Conservation (phyloP, 2,329 filamentous ascomycete species). For the Monosporascus sp. region DNA sequence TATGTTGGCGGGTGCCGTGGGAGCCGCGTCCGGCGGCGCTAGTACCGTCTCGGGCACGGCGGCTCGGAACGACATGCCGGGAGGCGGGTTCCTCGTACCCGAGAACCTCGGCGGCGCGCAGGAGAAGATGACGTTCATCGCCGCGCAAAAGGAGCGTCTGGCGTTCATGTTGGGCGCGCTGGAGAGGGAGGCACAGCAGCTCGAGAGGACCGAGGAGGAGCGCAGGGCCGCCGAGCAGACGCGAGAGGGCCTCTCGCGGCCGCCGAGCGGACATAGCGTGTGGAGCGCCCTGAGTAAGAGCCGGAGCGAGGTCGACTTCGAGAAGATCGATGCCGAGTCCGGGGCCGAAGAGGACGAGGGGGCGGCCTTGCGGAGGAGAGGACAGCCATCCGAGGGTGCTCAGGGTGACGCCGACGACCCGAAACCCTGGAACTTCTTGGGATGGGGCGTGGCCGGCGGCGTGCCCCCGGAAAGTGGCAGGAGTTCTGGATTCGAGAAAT, state of each 20-base stretch:
- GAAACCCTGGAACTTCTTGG: slow-evolving; percentile 20
- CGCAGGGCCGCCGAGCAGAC: slow-evolving; percentile 14
- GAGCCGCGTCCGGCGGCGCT: slow-evolving; percentile 44
- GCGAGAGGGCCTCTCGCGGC: slow-evolving; percentile 29
- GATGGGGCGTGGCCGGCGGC: slow-evolving; percentile 19
- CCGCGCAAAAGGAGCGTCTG: slow-evolving; percentile 73
- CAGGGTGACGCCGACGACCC: background rate
- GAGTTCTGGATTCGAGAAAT: slow-evolving; percentile 12
- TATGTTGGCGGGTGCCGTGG: slow-evolving; percentile 69
- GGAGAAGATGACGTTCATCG: slow-evolving; percentile 70
- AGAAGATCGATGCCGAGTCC: slow-evolving; percentile 77
- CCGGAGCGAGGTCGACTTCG: slow-evolving; percentile 82
- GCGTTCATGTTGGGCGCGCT: slow-evolving; percentile 70
- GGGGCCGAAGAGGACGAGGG: slow-evolving; percentile 48
- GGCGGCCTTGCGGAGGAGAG: slow-evolving; percentile 25
- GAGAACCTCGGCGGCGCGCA: slow-evolving; percentile 57
- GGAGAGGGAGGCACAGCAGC: slow-evolving; percentile 68
- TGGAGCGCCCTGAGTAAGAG: slow-evolving; percentile 67
- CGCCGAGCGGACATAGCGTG: slow-evolving; percentile 42
- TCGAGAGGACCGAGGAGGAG: slow-evolving; percentile 37
- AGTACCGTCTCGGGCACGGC: slow-evolving; percentile 28
- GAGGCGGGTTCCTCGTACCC: slow-evolving; percentile 59
- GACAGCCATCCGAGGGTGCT: slow-evolving; percentile 8
- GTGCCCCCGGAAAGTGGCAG: slow-evolving; percentile 11
- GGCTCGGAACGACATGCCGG: slow-evolving; percentile 20